Base-by-base conservation (phyloP, 2,329 filamentous ascomycete genomes). In the Xylaria polymorpha region DNA sequence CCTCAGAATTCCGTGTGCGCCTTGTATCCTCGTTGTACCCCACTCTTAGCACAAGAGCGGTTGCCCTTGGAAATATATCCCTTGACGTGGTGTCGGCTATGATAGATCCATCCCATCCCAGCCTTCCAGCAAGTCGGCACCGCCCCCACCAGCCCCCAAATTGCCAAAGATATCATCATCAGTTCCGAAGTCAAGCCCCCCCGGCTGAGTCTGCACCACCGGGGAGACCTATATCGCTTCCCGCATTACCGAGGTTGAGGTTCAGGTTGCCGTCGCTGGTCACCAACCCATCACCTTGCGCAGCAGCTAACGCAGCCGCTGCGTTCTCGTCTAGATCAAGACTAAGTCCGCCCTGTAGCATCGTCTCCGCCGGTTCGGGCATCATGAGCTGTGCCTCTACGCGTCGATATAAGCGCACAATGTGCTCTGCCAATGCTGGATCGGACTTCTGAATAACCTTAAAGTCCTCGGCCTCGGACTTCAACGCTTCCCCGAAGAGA, bases 351-450 rank as follows among this genome's bases (percentile, higher is more conserved):
- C 77, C 77, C 53, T 83, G 82, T 20, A 86, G 79, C 73, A 86
- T 82, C 2, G 78, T 74, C 61, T 81, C 74, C 77, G 79, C 71
- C 10, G 77, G 72, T 69, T 79, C 73, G 18, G 80, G 74, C 66
- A 80, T 71, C 41, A 82, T 81, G 82, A 92, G 85, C 76, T 91
- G 90, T n/a, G 86, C 85, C 78, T 93, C 90, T 12, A 92, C 89
- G 2, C 85, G 83, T 32, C 90, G 84, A 76, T 91, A 83, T 8
- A 92, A 84, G 8, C 90, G 87, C 10, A 91, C 86, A 15, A 89
- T 81, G 9, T 86, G 85, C 77, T 92, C 90, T 1, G 89, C 89
- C 53, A 87, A 80, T 20, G 82, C 79, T 1, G 84, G 81, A 67
- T 91, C 89, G n/a, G 81, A 81, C 73, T 86, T 85, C 44, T 89